These are phyloP conservation scores for Aureobasidium mangrovei DNA, from an alignment of 2,329 filamentous ascomycete species.

Conservation along the genomic window DNA sequence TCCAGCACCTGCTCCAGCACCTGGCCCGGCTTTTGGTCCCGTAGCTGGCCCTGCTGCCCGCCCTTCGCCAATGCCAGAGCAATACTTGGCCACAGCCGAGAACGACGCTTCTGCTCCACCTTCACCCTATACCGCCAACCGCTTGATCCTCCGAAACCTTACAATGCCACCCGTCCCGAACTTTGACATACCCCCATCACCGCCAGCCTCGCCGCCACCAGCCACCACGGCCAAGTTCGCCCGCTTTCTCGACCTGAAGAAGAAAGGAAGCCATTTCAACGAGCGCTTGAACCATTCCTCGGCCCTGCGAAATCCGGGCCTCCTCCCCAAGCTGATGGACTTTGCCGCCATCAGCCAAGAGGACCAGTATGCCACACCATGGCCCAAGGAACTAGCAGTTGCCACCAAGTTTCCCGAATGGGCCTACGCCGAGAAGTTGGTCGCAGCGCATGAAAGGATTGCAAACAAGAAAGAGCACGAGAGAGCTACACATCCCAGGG, in stretches of 20 bases:
- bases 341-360: slow-evolving; percentile 53
- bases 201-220: slow-evolving; percentile 46
- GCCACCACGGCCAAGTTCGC: slow-evolving; percentile 50
- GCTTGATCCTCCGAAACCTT: slow-evolving; percentile 58
- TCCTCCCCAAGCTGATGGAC: slow-evolving; percentile 62
- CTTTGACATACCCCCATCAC: slow-evolving; percentile 65
- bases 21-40: slow-evolving; percentile 10
- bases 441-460: slow-evolving; percentile 11
- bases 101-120: slow-evolving; percentile 9
- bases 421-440: slow-evolving; percentile 14
- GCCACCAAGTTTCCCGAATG: slow-evolving; percentile 13
- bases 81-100: slow-evolving; percentile 13
- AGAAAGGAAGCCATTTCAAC: slow-evolving; percentile 70
- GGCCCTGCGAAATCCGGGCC: slow-evolving; percentile 61
- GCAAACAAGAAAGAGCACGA: slow-evolving; percentile 13
- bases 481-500: slow-evolving; percentile 1
- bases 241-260: slow-evolving; percentile 69
- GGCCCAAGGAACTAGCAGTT: slow-evolving; percentile 27
- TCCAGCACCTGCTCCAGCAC: slow-evolving; percentile 12
- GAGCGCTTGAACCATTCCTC: slow-evolving; percentile 58
- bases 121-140: slow-evolving; percentile 62
- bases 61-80: slow-evolving; percentile 14
- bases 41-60: slow-evolving; percentile 2
- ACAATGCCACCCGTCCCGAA: slow-evolving; percentile 65
- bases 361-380: slow-evolving; percentile 58